Percentiles rank a stretch among this genome's conserved stretches.
These are phyloP conservation scores for Tetradesmus obliquus DNA, from an alignment of 139 green algal species.

Conservation along the genomic window DNA sequence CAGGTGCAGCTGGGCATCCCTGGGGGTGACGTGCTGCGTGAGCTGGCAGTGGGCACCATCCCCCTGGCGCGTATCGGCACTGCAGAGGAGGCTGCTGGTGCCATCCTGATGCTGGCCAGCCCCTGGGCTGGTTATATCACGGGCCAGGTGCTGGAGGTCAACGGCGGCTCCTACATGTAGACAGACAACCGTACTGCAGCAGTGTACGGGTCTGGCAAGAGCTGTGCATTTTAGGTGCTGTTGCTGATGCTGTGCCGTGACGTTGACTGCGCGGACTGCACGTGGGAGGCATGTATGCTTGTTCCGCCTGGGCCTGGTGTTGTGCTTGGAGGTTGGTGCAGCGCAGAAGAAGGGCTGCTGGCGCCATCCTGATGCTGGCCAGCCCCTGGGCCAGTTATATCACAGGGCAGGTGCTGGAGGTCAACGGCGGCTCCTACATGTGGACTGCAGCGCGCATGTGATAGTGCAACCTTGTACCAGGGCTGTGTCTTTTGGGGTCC, in stretches of 20 bases:
- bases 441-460: slow-evolving; percentile 1
- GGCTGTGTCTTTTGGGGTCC: too few species aligned
- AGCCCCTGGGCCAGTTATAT: slow-evolving; percentile 53
- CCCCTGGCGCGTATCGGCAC: slow-evolving; percentile 75
- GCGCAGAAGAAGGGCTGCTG: background rate
- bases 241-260: background rate
- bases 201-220: slow-evolving; percentile 38
- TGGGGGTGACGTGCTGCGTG: slow-evolving; percentile 53
- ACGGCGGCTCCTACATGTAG: slow-evolving; percentile 64
- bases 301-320: too few species aligned
- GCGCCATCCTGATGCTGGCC: slow-evolving; percentile 51
- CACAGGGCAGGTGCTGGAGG: slow-evolving; percentile 68
- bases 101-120: slow-evolving; percentile 77
- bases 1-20: slow-evolving; percentile 82
- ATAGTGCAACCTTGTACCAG: too few species aligned
- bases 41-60: slow-evolving; percentile 54
- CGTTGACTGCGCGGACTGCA: background rate
- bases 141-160: slow-evolving; percentile 72
- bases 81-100: slow-evolving; percentile 83
- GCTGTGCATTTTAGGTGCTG: background rate
- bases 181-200: too few species aligned
- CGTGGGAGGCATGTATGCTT: background rate
- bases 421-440: slow-evolving; percentile 70
- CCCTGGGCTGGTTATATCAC: slow-evolving; percentile 59
- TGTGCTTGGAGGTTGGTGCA: background rate